These are phyloP conservation scores for Pholiota adiposa DNA, from an alignment of 1,284 basidiomycete genomes.

Conservation along the genomic window DNA sequence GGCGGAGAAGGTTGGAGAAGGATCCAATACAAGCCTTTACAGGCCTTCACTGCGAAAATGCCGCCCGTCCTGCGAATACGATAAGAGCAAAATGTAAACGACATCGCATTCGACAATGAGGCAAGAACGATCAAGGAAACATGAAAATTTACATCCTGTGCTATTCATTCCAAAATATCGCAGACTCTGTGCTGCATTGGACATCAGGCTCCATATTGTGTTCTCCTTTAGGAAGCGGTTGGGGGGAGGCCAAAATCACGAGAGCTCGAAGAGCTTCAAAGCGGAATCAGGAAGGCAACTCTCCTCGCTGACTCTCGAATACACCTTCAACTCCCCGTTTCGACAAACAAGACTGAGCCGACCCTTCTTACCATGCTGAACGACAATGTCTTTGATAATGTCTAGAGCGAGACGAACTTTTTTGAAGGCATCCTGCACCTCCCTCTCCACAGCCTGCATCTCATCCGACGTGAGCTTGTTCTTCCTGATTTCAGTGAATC, in stretches of 20 bases:
- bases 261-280: conserved; percentile 36
- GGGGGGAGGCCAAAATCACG: neutral
- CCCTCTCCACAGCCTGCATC: conserved; percentile 32
- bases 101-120: too few species aligned
- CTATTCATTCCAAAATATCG: neutral
- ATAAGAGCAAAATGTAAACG: too few species aligned
- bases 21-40: neutral
- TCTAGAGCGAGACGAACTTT: conserved; percentile 45
- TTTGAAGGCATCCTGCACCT: conserved; percentile 39
- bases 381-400: conserved; percentile 44
- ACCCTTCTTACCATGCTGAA: conserved; percentile 45
- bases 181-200: too few species aligned
- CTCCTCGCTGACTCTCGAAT: conserved; percentile 40
- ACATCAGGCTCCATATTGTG: too few species aligned
- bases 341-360: conserved; percentile 51
- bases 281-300: conserved; percentile 46
- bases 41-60: too few species aligned
- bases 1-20: neutral
- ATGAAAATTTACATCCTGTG: too few species aligned
- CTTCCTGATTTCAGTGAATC: conserved; percentile 47
- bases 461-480: conserved; percentile 40
- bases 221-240: too few species aligned
- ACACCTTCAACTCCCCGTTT: conserved; percentile 44
- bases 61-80: too few species aligned
- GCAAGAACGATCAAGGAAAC: too few species aligned